Evolutionary conservation across 768 basidiomycete species (phyloP).

Genomic region (Psilocybe subaeruginosa): DNA sequence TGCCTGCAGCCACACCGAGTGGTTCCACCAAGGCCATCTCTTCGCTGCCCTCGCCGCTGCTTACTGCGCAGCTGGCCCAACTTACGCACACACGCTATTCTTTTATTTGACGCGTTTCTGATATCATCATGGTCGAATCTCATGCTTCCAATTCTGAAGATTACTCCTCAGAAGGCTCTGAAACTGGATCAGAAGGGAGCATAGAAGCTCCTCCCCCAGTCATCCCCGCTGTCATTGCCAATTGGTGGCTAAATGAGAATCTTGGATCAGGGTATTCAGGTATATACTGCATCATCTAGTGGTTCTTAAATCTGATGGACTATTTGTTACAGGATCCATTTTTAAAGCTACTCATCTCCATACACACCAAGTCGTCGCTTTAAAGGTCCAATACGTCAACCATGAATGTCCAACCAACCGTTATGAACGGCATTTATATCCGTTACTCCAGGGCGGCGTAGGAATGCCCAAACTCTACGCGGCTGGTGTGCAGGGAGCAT

Average conservation of each 20-base stretch:
- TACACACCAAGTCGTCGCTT: slow-evolving; percentile 62
- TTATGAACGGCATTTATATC: slow-evolving; percentile 73
- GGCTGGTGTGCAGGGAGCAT: slow-evolving; percentile 55
- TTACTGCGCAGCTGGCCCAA: background rate
- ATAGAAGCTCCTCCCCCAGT: slow-evolving; percentile 19
- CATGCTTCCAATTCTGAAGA: slow-evolving; percentile 14
- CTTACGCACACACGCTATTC: background rate
- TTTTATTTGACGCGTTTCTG: background rate
- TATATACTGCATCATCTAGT: slow-evolving; percentile 25
- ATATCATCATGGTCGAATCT: slow-evolving; percentile 7
- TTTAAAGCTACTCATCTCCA: slow-evolving; percentile 63
- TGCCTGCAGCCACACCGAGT: background rate
- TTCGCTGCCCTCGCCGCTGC: background rate
- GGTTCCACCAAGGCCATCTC: background rate
- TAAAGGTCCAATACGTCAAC: slow-evolving; percentile 72
- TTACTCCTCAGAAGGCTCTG: slow-evolving; percentile 17
- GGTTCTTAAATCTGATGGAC: background rate
- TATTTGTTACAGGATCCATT: slow-evolving; percentile 57
- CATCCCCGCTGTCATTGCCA: slow-evolving; percentile 51
- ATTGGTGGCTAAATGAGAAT: slow-evolving; percentile 60
- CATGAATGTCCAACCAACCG: slow-evolving; percentile 78
- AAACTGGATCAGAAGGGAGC: slow-evolving; percentile 15
- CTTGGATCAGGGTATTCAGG: slow-evolving; percentile 80
- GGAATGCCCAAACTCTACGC: slow-evolving; percentile 80
- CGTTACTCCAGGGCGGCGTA: slow-evolving; percentile 66